Base-by-base conservation (phyloP, 176 grass and related monocot genomes). In the Oryza officinalis region DNA sequence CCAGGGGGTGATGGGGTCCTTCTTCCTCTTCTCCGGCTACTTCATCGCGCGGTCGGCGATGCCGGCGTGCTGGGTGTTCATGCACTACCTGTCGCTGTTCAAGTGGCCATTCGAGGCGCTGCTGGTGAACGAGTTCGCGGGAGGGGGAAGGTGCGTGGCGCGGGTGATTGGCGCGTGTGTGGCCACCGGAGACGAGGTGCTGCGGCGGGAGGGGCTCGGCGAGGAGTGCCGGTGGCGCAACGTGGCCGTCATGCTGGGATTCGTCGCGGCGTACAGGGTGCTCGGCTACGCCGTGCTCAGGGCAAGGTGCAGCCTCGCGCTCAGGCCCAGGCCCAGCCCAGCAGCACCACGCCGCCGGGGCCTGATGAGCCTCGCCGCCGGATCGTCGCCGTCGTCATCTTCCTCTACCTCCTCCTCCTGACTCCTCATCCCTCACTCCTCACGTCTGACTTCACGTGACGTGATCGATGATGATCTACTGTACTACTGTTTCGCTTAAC, bases 1-100 rank as follows among this genome's bases (percentile, higher is more conserved):
- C 52, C 77, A 88, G 0, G 93, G 93, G 5, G 80, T 92, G 30
- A 95, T 95, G 93, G 93, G 93, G 0, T 88, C 83, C 1, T 95
- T 90, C 82, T 95, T 95, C 81, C 85, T 95, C 69, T 95, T 95
- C 85, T 95, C 93, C 5, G 93, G 93, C 71, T 95, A 95, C 85
- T 95, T 95, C 93, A 95, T 92, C 79, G 27, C 88, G 12, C 80
- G 83, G 78, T 75, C 87, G 37, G 86, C 79, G 14, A 95, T 95
- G 93, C 93, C 93, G 28, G 65, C 80, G 17, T 90, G 75, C 81
- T 95, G 93, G 93, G 80, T 95, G 63, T 92, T 92, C 71, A 92
- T 95, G 93, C 93, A 95, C 88, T 95, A 90, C 80, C 74, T 95
- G 0, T 95, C 93, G 28, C 81, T 95, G 38, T 95, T 95, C 76